These are phyloP conservation scores for Brettanomyces bruxellensis DNA, from an alignment of 805 yeast genomes.

Conservation along the genomic window DNA sequence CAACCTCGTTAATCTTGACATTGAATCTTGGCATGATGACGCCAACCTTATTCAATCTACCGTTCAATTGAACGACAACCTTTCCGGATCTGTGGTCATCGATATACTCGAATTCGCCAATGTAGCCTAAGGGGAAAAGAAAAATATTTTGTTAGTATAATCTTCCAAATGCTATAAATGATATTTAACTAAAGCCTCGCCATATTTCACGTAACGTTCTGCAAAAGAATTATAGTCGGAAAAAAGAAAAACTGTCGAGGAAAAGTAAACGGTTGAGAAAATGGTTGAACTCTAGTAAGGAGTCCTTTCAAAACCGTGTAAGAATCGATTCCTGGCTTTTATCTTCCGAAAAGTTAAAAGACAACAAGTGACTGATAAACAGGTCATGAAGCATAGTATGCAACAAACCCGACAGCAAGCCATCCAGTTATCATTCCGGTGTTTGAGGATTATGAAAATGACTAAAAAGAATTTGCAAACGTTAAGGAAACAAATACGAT, in stretches of 20 bases:
- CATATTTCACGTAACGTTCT: not conserved
- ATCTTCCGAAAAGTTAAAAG: conserved; percentile 96
- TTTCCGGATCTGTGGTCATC: conserved; percentile 99
- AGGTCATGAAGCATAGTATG: not conserved
- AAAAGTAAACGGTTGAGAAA: conserved; percentile 51
- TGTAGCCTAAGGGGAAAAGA: conserved; percentile 43
- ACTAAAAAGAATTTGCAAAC: not conserved
- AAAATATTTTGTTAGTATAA: not conserved
- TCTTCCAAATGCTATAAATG: not conserved
- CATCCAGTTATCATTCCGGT: conserved; percentile 99
- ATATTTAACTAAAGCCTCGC: not conserved
- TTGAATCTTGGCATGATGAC: conserved; percentile 98
- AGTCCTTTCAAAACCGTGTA: conserved; percentile 43
- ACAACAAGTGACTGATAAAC: conserved; percentile 75
- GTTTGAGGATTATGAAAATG: not conserved
- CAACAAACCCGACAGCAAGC: conserved; percentile 53
- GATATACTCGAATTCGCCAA: conserved; percentile 97
- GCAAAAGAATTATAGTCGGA: no score
- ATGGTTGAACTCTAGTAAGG: conserved; percentile 4
- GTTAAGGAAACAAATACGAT: not conserved
- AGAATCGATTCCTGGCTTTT: conserved; percentile 42
- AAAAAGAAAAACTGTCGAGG: conserved; percentile 35
- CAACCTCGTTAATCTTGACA: conserved; percentile 90
- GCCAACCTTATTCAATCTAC: conserved; percentile 98
- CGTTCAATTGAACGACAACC: conserved; percentile 94